A percentile compares a stretch with the other conserved stretches of the same genome.
phyloP scores from a whole-genome alignment of 169 alveolate genomes.

The Eimeria tenella region DNA sequence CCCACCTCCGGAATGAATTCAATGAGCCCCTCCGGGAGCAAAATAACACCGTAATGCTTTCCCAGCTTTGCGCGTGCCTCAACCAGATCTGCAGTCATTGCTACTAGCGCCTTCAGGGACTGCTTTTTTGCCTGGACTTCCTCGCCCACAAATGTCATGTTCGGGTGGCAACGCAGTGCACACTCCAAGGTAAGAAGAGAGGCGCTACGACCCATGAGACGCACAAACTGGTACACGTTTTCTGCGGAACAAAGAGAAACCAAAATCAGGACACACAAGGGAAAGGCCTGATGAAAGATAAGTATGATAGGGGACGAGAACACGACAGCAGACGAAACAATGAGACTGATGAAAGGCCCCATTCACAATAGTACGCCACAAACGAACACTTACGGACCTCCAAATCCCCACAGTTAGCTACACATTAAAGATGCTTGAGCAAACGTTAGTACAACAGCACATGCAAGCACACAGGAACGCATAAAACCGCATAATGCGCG shows the following conservation, averaged over 20 bases:
- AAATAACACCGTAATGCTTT: constrained; percentile 96
- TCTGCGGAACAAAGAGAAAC: constrained; percentile 41
- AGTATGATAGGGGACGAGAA: too few species aligned
- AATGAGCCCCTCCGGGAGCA: constrained; percentile 98
- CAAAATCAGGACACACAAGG: neutral
- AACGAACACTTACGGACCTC: too few species aligned
- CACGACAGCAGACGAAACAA: too few species aligned
- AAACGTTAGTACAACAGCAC: too few species aligned
- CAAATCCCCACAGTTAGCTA: too few species aligned
- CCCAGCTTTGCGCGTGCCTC: constrained; percentile 86
- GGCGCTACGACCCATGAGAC: constrained; percentile 99
- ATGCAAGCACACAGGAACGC: too few species aligned
- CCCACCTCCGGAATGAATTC: constrained; percentile 95
- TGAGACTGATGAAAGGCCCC: too few species aligned
- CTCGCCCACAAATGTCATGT: constrained; percentile 93
- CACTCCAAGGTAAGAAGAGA: constrained; percentile 98
- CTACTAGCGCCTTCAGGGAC: constrained; percentile 92
- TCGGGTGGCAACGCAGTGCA: constrained; percentile 97
- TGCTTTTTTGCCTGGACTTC: constrained; percentile 92
- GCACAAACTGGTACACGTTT: constrained; percentile 95
- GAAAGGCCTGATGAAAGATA: too few species aligned
- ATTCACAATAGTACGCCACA: too few species aligned
- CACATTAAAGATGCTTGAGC: too few species aligned
- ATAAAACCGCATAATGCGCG: too few species aligned
- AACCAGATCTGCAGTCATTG: constrained; percentile 93